A percentile compares a stretch with the other conserved stretches of the same genome.
These are phyloP conservation scores for Dothidotthia symphoricarpi DNA, from an alignment of 2,329 filamentous ascomycete genomes.

Conservation along the genomic window DNA sequence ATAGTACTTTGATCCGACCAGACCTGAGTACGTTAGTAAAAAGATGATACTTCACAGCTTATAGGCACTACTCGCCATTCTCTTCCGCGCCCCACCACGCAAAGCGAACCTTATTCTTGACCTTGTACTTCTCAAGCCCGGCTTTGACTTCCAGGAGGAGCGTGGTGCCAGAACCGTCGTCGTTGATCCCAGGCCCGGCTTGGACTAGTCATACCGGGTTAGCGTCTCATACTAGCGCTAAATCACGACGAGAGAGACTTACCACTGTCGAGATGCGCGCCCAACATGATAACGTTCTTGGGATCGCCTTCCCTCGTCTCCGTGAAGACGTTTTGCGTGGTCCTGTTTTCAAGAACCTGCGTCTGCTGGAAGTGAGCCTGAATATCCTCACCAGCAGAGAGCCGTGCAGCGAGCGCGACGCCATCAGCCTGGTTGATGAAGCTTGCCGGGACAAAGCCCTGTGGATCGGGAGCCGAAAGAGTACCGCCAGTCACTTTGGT, in stretches of 20 bases:
- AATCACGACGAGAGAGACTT: no score
- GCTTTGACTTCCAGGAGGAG: constrained; percentile 41
- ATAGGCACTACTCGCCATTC: no score
- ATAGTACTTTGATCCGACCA: constrained; percentile 43
- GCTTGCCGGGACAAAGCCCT: constrained; percentile 39
- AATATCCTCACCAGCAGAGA: constrained; percentile 44
- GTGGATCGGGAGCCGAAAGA: constrained; percentile 40
- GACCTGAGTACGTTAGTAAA: no score
- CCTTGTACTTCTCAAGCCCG: constrained; percentile 39
- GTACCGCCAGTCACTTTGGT: constrained; percentile 44
- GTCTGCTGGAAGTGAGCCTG: constrained; percentile 47
- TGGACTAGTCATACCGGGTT: no score
- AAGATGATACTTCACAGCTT: no score
- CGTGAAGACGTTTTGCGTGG: constrained; percentile 48
- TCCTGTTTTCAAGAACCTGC: constrained; percentile 50
- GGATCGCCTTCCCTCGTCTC: constrained; percentile 41
- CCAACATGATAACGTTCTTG: constrained; percentile 41
- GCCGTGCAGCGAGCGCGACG: constrained; percentile 40
- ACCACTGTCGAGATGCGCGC: constrained; percentile 42
- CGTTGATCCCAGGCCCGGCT: constrained; percentile 42
- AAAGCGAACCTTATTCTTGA: constrained; percentile 45
- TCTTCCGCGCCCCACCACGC: constrained; percentile 45
- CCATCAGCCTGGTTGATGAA: constrained; percentile 49
- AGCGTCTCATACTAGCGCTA: no score
- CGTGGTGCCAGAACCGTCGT: constrained; percentile 43